These are phyloP conservation scores for Angomonas deanei DNA, from an alignment of 208 protist species.

Conservation along the genomic window DNA sequence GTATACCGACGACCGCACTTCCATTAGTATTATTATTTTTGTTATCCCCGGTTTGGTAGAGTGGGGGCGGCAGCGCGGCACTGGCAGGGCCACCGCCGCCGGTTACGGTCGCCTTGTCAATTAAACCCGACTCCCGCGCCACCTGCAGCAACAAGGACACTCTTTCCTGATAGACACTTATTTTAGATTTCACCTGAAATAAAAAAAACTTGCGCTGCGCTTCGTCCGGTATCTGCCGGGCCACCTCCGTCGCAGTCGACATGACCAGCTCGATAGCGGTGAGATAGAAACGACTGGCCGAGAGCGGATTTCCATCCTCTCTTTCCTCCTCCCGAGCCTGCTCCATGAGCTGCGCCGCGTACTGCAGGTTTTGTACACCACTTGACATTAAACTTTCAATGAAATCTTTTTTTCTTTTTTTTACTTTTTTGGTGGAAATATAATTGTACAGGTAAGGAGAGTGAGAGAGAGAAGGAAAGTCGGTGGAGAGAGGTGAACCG, in stretches of 20 bases:
- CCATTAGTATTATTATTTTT: slow-evolving; percentile 3
- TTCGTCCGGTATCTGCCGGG: slow-evolving; percentile 18
- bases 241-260: slow-evolving; percentile 24
- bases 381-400: slow-evolving; percentile 13
- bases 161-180: slow-evolving; percentile 73
- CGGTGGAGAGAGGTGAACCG: neutral
- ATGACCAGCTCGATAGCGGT: slow-evolving; percentile 75
- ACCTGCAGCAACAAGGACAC: slow-evolving; percentile 55
- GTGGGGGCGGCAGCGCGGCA: slow-evolving; percentile 16
- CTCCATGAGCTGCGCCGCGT: slow-evolving; percentile 44
- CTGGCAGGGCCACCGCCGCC: slow-evolving; percentile 10
- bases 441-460: slow-evolving; percentile 2
- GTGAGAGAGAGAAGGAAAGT: slow-evolving; percentile 10
- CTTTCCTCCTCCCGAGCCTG: slow-evolving; percentile 62
- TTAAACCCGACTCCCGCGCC: slow-evolving; percentile 41
- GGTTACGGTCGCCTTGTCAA: slow-evolving; percentile 43
- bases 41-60: slow-evolving; percentile 11
- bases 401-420: slow-evolving; percentile 5
- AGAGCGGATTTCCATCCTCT: slow-evolving; percentile 64
- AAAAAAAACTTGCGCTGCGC: slow-evolving; percentile 57
- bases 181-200: slow-evolving; percentile 46
- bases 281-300: slow-evolving; percentile 55
- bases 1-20: neutral
- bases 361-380: slow-evolving; percentile 23
- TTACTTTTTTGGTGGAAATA: neutral